These are phyloP conservation scores for Linnemannia elongata DNA, from an alignment of 192 early-diverging fungal species.

Conservation along the genomic window DNA sequence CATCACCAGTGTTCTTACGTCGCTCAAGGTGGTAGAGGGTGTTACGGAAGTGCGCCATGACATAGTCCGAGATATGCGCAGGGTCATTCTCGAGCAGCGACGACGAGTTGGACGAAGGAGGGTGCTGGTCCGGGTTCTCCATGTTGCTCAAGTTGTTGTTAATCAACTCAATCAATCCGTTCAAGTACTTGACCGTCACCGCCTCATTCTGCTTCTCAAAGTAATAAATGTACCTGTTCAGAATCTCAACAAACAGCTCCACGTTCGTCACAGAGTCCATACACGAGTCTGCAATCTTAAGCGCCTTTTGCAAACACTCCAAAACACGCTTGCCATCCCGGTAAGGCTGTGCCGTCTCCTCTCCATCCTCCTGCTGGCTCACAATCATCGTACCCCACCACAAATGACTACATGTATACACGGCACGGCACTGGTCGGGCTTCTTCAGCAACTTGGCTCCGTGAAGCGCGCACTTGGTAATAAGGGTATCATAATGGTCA, in stretches of 20 bases:
- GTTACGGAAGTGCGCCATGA: slow-evolving; percentile 77
- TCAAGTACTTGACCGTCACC: slow-evolving; percentile 93
- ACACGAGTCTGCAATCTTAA: slow-evolving; percentile 94
- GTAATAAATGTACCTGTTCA: slow-evolving; percentile 95
- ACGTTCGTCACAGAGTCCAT: slow-evolving; percentile 92
- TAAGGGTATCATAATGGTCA: slow-evolving; percentile 97
- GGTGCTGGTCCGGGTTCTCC: slow-evolving; percentile 79
- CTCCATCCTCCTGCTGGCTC: slow-evolving; percentile 64
- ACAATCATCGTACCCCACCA: slow-evolving; percentile 87
- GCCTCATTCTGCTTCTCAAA: slow-evolving; percentile 93
- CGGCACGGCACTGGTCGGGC: slow-evolving; percentile 92
- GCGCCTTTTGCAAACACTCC: slow-evolving; percentile 93
- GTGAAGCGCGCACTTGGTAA: slow-evolving; percentile 92
- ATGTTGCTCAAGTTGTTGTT: slow-evolving; percentile 84
- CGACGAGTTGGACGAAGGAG: slow-evolving; percentile 72
- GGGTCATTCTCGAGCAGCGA: slow-evolving; percentile 73
- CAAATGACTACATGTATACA: slow-evolving; percentile 88
- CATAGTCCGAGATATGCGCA: slow-evolving; percentile 71
- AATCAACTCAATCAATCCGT: slow-evolving; percentile 95
- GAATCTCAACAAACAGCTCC: slow-evolving; percentile 96
- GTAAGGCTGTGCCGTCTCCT: slow-evolving; percentile 74
- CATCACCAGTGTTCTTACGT: slow-evolving; percentile 58
- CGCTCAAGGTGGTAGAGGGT: slow-evolving; percentile 75
- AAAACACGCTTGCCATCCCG: slow-evolving; percentile 92
- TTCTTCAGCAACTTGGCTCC: slow-evolving; percentile 93